Conservation (phyloP, 139 green algal genomes). For the Nannochloris sp. region DNA sequence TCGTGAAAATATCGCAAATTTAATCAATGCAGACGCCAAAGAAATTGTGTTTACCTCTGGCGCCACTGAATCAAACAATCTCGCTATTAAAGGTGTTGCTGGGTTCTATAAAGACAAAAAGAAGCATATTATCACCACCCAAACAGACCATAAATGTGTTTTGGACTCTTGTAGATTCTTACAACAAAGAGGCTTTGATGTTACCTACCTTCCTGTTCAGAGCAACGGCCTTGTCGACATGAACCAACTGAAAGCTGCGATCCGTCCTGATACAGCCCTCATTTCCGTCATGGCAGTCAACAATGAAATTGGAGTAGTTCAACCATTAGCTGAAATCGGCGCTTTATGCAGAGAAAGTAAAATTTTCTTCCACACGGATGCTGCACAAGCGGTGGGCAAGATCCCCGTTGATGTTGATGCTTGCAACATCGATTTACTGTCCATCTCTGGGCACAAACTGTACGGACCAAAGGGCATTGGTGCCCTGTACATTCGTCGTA, state of each 20-base stretch:
- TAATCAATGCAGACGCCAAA: conserved; percentile 90
- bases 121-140: conserved; percentile 92
- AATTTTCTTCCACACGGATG: conserved; percentile 96
- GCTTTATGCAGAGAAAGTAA: conserved; percentile 67
- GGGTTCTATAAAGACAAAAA: conserved; percentile 93
- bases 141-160: conserved; percentile 89
- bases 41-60: conserved; percentile 99
- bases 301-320: conserved; percentile 95
- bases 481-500: conserved; percentile 89
- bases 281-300: conserved; percentile 93
- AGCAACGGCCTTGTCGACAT: conserved; percentile 80
- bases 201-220: conserved; percentile 94
- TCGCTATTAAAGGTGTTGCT: conserved; percentile 93
- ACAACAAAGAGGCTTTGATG: conserved; percentile 82
- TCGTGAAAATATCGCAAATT: conserved; percentile 64
- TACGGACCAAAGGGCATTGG: conserved; percentile 98
- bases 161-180: conserved; percentile 91
- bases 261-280: conserved; percentile 82
- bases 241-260: conserved; percentile 62
- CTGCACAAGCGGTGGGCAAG: conserved; percentile 87
- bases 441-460: conserved; percentile 95
- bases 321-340: conserved; percentile 90
- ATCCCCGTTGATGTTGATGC: conserved; percentile 86
- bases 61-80: conserved; percentile 97
- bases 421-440: conserved; percentile 87